These are phyloP conservation scores for Xerocomus minutiporus DNA, from an alignment of 1,284 basidiomycete genomes.

Conservation along the genomic window DNA sequence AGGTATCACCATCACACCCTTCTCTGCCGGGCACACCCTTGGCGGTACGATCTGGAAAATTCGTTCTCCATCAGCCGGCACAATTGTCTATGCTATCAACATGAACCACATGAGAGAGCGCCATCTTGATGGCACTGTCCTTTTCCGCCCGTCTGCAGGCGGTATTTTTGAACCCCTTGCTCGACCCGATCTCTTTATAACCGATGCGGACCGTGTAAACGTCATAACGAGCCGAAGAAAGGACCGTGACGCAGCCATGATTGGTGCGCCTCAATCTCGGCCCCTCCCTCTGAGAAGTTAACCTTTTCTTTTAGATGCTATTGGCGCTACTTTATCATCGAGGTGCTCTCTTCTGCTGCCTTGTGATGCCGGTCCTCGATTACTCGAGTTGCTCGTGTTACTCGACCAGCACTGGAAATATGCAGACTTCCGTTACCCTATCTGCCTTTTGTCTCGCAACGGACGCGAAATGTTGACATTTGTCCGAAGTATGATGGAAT, in stretches of 20 bases:
- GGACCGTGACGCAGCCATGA: slow-evolving; percentile 85
- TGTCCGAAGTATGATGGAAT: slow-evolving; percentile 97
- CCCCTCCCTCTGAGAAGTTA: neutral
- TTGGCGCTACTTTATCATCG: slow-evolving; percentile 77
- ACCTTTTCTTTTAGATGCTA: slow-evolving; percentile 40
- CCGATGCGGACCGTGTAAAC: slow-evolving; percentile 82
- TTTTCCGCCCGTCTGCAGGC: slow-evolving; percentile 65
- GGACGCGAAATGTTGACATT: slow-evolving; percentile 94
- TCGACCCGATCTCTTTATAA: slow-evolving; percentile 89
- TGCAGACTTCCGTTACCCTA: slow-evolving; percentile 73
- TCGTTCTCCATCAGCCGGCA: slow-evolving; percentile 92
- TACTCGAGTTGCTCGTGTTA: slow-evolving; percentile 91
- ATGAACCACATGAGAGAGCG: slow-evolving; percentile 97
- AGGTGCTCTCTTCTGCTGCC: slow-evolving; percentile 84
- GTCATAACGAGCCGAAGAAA: slow-evolving; percentile 84
- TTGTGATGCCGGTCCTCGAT: slow-evolving; percentile 88
- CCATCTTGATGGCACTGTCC: slow-evolving; percentile 92
- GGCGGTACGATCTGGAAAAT: slow-evolving; percentile 99
- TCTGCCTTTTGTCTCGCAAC: slow-evolving; percentile 88
- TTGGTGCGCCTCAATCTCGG: slow-evolving; percentile 51
- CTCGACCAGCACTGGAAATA: slow-evolving; percentile 98
- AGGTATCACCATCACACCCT: slow-evolving; percentile 92
- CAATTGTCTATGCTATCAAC: slow-evolving; percentile 92
- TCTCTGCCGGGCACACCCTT: slow-evolving; percentile 92
- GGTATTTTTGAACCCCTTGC: slow-evolving; percentile 86